Conservation (phyloP, 768 basidiomycete genomes). For the Mycena filopes region DNA sequence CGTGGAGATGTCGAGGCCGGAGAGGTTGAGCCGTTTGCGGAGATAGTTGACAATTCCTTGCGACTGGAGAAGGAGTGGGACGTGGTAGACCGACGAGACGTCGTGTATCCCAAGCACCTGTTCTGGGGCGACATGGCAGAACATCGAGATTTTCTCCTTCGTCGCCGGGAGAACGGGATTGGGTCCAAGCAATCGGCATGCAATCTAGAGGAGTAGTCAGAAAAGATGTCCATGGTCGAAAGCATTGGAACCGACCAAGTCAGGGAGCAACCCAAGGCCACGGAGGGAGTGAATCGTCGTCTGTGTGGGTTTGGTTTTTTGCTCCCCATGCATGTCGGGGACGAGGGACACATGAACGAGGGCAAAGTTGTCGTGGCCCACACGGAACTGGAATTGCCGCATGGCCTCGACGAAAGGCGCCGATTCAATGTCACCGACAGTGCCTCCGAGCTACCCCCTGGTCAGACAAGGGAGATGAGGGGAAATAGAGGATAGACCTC, state of each 20-base stretch:
- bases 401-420: constrained; percentile 98
- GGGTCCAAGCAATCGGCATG: constrained; percentile 86
- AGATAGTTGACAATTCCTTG: constrained; percentile 94
- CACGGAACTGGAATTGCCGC: constrained; percentile 99
- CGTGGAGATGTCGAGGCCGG: constrained; percentile 61
- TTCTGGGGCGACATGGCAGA: constrained; percentile 92
- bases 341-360: constrained; percentile 97
- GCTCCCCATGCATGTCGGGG: constrained; percentile 98
- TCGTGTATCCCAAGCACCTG: constrained; percentile 97
- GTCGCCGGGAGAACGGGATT: constrained; percentile 86
- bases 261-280: constrained; percentile 92
- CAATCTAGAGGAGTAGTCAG: constrained; percentile 71
- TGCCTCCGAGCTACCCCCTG: constrained; percentile 88
- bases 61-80: constrained; percentile 89
- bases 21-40: constrained; percentile 81
- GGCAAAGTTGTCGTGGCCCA: constrained; percentile 96
- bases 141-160: constrained; percentile 98
- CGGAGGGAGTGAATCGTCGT: constrained; percentile 94
- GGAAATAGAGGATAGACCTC: constrained; percentile 65
- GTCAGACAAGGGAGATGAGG: not conserved
- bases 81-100: constrained; percentile 96
- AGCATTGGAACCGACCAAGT: constrained; percentile 69
- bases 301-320: constrained; percentile 99
- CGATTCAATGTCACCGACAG: constrained; percentile 98
- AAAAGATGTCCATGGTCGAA: not conserved